phyloP scores from a whole-genome alignment of 225 moss, liverwort and hornwort genomes.

The Physcomitrellopsis africana region DNA sequence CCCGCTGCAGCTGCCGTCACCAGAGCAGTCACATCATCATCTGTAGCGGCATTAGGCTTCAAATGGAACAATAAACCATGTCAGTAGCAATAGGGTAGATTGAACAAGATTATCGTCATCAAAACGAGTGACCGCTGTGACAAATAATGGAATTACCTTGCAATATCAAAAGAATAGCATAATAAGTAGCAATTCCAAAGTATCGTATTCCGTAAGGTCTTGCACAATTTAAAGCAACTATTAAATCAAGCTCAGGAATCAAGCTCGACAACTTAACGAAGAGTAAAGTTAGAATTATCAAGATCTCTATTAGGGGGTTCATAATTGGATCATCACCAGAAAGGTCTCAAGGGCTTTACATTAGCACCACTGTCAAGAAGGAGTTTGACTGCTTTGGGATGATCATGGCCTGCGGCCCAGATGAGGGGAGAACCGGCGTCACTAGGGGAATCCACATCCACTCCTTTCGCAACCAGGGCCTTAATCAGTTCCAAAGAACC shows the following conservation, averaged over 20 bases:
- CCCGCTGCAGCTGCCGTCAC: slow-evolving; percentile 92
- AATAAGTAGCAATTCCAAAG: slow-evolving; percentile 14
- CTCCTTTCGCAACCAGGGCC: slow-evolving; percentile 71
- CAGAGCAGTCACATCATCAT: slow-evolving; percentile 89
- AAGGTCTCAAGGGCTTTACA: slow-evolving; percentile 44
- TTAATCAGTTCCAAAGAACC: slow-evolving; percentile 84
- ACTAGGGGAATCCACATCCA: slow-evolving; percentile 76
- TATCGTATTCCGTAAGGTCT: slow-evolving; percentile 10
- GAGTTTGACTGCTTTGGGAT: slow-evolving; percentile 71
- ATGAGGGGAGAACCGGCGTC: slow-evolving; percentile 90
- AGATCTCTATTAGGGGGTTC: neutral
- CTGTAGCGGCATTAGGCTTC: slow-evolving; percentile 81
- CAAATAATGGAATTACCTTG: neutral
- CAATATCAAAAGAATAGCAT: slow-evolving; percentile 4
- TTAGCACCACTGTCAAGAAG: slow-evolving; percentile 80
- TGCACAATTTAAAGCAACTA: neutral
- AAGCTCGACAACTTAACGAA: slow-evolving; percentile 17
- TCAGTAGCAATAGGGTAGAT: slow-evolving; percentile 32
- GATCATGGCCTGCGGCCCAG: slow-evolving; percentile 96
- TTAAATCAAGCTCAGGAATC: neutral
- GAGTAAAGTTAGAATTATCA: neutral
- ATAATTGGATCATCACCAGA: neutral
- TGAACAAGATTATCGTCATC: slow-evolving; percentile 15
- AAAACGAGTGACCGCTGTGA: slow-evolving; percentile 1
- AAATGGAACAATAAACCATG: slow-evolving; percentile 10